A percentile compares a stretch with the other conserved stretches of the same genome.
Conservation (phyloP, 805 yeast species). For the Nakazawaea holstii region DNA sequence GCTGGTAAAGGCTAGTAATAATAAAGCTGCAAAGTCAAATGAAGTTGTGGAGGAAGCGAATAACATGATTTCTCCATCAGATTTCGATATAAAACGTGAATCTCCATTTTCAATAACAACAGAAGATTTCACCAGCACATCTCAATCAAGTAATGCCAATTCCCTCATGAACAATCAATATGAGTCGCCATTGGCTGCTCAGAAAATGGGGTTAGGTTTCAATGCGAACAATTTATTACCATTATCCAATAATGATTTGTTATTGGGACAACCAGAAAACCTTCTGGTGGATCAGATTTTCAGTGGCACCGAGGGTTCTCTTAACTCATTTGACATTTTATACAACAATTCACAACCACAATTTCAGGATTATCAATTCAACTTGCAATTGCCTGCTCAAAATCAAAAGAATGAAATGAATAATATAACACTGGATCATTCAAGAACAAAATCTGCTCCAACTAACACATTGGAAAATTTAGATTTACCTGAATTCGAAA, state of each 20-base stretch:
- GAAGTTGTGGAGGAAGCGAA: neutral
- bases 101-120: conserved; percentile 6
- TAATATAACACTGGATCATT: neutral
- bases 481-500: neutral
- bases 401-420: neutral
- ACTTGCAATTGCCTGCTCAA: neutral
- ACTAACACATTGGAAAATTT: neutral
- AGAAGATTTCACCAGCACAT: conserved; percentile 5
- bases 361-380: neutral
- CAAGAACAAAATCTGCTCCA: conserved; percentile 2
- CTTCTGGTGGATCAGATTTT: neutral
- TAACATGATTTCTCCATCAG: conserved; percentile 76
- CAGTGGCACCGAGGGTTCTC: neutral
- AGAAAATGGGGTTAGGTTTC: neutral
- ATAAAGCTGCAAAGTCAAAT: neutral
- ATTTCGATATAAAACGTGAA: conserved; percentile 18
- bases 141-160: neutral
- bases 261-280: neutral
- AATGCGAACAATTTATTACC: conserved; percentile 1
- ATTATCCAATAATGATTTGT: neutral
- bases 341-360: conserved; percentile 2
- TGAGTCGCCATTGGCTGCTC: neutral
- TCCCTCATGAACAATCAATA: conserved; percentile 1
- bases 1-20: neutral
- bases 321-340: conserved; percentile 1